Evolutionary conservation across 257 asterid species (phyloP).

Genomic region (Osmanthus fragrans): DNA sequence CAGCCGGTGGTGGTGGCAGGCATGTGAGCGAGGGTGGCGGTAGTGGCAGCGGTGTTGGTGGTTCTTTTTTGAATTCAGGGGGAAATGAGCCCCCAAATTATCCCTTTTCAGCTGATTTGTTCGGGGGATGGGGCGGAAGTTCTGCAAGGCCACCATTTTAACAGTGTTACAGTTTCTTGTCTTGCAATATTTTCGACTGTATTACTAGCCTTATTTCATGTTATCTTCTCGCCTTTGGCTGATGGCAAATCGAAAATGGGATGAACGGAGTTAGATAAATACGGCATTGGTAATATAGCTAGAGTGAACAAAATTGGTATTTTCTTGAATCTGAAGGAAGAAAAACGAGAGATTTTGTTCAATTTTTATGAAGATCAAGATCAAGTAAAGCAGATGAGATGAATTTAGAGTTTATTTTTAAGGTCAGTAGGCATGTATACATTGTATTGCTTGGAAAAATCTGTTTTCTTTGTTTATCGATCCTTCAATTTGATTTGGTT

Average conservation of each 20-base stretch:
- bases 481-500: not conserved
- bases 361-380: not conserved
- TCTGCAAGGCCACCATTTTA: conserved; percentile 50
- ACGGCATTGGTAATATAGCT: not conserved
- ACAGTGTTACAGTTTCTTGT: conserved; percentile 2
- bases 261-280: not conserved
- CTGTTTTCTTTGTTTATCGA: not conserved
- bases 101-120: conserved; percentile 53
- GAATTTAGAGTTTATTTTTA: not conserved
- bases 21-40: conserved; percentile 35
- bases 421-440: not conserved
- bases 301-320: not conserved
- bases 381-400: not conserved
- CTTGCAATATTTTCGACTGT: too few species aligned
- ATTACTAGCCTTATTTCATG: conserved; percentile 5
- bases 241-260: not conserved
- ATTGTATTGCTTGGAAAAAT: not conserved
- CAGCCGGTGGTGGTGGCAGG: conserved; percentile 49
- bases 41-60: conserved; percentile 28
- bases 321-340: not conserved
- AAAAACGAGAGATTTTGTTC: not conserved
- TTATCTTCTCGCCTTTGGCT: conserved; percentile 7
- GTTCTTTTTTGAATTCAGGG: conserved; percentile 38
- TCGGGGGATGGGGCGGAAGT: conserved; percentile 45
- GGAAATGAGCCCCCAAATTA: conserved; percentile 36